Evolutionary conservation across 805 yeast genomes (phyloP).

Genomic region (Candida caryicola): DNA sequence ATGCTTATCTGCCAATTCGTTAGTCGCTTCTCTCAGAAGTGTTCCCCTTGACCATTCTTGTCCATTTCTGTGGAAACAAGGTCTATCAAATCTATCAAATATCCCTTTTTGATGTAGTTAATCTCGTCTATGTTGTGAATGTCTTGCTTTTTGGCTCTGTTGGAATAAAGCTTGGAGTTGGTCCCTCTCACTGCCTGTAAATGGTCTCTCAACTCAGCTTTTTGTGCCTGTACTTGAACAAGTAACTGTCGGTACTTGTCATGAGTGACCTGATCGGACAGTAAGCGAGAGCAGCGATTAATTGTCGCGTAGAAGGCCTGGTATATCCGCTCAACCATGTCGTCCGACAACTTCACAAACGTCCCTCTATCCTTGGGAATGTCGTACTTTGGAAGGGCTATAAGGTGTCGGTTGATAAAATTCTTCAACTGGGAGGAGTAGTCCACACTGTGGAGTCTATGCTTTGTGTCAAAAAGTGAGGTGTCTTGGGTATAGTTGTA

Average conservation of each 20-base stretch:
- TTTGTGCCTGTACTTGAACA: constrained; percentile 2
- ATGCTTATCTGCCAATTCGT: too few relatives aligned
- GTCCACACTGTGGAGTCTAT: constrained; percentile 6
- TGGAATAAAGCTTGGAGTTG: constrained; percentile 2
- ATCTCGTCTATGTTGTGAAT: constrained; percentile 19
- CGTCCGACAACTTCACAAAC: constrained; percentile 22
- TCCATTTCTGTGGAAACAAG: not conserved
- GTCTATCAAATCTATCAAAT: constrained; percentile 19
- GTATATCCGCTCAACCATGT: constrained; percentile 14
- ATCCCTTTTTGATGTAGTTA: constrained; percentile 20
- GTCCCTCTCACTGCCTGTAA: constrained; percentile 7
- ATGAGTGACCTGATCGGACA: not conserved
- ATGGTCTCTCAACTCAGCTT: constrained; percentile 5
- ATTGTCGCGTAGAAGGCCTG: constrained; percentile 12
- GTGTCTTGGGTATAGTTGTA: constrained; percentile 10
- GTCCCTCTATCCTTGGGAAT: constrained; percentile 13
- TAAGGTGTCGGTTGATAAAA: constrained; percentile 14
- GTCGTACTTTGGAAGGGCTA: constrained; percentile 1
- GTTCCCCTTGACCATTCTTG: too few relatives aligned
- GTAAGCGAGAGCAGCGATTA: not conserved
- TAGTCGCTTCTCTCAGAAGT: not conserved
- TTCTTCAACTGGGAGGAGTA: constrained; percentile 13
- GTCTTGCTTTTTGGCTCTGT: constrained; percentile 7
- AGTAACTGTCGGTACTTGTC: not conserved
- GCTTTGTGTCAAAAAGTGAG: constrained; percentile 1